These are phyloP conservation scores for Triangularia setosa DNA, from an alignment of 2,329 filamentous ascomycete genomes.

Conservation along the genomic window DNA sequence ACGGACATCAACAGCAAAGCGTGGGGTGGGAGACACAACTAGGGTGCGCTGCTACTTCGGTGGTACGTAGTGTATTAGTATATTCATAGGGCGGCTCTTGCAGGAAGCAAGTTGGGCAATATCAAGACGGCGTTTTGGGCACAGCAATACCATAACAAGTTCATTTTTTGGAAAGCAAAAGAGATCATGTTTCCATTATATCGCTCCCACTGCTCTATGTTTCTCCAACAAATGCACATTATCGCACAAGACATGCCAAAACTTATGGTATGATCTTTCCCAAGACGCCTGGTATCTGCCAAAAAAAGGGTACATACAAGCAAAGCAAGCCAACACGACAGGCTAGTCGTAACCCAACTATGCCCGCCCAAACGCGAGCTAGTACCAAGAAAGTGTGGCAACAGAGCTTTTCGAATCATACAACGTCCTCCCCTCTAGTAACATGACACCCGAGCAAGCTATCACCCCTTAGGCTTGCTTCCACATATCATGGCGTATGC, in stretches of 20 bases:
- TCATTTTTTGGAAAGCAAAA: slow-evolving; percentile 1
- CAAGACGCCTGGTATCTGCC: slow-evolving; percentile 1
- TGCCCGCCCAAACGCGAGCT: background rate
- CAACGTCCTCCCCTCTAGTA: background rate
- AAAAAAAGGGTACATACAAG: background rate
- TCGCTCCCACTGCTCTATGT: background rate
- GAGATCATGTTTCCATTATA: background rate
- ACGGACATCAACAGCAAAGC: background rate
- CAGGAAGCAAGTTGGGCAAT: background rate
- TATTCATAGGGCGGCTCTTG: background rate
- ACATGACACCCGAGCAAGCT: background rate
- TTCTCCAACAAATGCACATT: background rate
- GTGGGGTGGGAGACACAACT: background rate
- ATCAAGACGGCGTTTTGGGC: slow-evolving; percentile 13
- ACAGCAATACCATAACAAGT: background rate
- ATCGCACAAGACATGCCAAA: background rate
- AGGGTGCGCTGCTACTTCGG: background rate
- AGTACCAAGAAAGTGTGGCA: background rate
- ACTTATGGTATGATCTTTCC: background rate
- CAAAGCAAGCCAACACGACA: background rate
- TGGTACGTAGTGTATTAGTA: background rate
- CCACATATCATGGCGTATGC: background rate
- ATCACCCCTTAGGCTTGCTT: background rate
- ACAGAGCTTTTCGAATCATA: background rate
- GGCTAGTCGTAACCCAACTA: background rate